Evolutionary conservation across 2,329 filamentous ascomycete species (phyloP).

Genomic region (Penicillium palitans): DNA sequence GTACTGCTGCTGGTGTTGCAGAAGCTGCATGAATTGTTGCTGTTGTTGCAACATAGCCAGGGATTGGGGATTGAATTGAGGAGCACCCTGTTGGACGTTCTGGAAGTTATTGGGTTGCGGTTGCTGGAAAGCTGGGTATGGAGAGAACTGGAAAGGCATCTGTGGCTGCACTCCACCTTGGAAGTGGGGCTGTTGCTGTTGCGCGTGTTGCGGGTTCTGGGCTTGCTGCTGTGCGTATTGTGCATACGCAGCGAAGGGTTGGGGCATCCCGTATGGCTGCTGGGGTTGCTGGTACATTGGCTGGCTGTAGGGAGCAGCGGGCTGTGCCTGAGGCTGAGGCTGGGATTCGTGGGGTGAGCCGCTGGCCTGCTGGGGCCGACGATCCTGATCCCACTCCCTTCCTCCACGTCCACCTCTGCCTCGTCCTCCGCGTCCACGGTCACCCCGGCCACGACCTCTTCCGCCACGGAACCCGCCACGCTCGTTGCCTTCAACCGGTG

Average conservation of each 20-base stretch:
- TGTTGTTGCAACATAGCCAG: conserved; percentile 51
- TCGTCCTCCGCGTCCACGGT: conserved; percentile 41
- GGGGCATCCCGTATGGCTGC: conserved; percentile 28
- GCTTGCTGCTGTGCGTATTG: conserved; percentile 31
- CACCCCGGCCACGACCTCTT: conserved; percentile 50
- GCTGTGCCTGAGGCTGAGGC: conserved; percentile 29
- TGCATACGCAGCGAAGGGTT: conserved; percentile 31
- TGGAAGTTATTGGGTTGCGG: conserved; percentile 48
- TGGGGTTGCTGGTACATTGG: conserved; percentile 30
- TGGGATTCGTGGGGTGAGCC: conserved; percentile 20
- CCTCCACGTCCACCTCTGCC: conserved; percentile 38
- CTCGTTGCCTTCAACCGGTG: conserved; percentile 36
- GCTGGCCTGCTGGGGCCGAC: conserved; percentile 29
- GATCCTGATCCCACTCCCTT: conserved; percentile 31
- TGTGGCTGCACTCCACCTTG: conserved; percentile 31
- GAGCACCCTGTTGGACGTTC: conserved; percentile 45
- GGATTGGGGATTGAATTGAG: conserved; percentile 60
- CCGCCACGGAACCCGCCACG: conserved; percentile 46
- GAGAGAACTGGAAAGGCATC: conserved; percentile 41
- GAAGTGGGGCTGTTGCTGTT: conserved; percentile 38
- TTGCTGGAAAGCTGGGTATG: conserved; percentile 32
- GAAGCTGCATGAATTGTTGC: conserved; percentile 33
- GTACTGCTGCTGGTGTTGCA: conserved; percentile 19
- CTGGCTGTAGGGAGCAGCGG: conserved; percentile 23
- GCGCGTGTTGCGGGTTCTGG: conserved; percentile 23